Conservation (phyloP, 352 stramenopile genomes). For the Pythium coloratum region DNA sequence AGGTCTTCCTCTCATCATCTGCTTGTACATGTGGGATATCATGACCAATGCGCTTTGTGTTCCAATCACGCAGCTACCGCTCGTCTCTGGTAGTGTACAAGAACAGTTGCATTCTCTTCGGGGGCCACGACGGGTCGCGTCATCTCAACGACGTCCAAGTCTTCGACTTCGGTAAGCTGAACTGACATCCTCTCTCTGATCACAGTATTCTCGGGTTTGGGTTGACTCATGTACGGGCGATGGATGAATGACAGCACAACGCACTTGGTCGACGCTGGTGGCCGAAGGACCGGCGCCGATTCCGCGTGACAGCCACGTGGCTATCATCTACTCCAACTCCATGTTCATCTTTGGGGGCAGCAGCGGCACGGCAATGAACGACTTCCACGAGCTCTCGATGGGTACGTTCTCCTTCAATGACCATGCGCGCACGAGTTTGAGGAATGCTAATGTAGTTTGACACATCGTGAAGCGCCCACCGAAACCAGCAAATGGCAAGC, state of each 20-base stretch:
- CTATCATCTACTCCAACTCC: conserved; percentile 91
- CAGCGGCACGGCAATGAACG: conserved; percentile 96
- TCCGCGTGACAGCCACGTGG: conserved; percentile 96
- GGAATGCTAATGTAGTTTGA: too few relatives aligned
- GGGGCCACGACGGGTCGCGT: conserved; percentile 96
- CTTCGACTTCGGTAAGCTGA: conserved; percentile 91
- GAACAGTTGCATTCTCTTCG: conserved; percentile 94
- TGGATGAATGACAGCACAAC: conserved; percentile 48
- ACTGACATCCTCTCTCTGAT: conserved; percentile 1
- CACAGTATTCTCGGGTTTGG: neutral
- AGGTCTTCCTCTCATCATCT: too few relatives aligned
- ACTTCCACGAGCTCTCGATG: conserved; percentile 95
- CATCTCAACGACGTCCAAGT: conserved; percentile 97
- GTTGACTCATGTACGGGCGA: neutral
- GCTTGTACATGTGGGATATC: too few relatives aligned
- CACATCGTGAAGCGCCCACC: conserved; percentile 17
- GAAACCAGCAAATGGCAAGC: conserved; percentile 71
- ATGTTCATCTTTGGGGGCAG: conserved; percentile 97
- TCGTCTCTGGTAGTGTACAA: conserved; percentile 93
- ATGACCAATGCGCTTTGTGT: too few relatives aligned
- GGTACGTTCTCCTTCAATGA: conserved; percentile 38
- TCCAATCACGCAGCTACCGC: conserved; percentile 51
- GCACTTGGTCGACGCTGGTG: conserved; percentile 89
- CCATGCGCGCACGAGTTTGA: too few relatives aligned
- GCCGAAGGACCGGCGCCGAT: conserved; percentile 91